These are phyloP conservation scores for Penicillium sp. DNA, from an alignment of 2,329 filamentous ascomycete species.

Conservation along the genomic window DNA sequence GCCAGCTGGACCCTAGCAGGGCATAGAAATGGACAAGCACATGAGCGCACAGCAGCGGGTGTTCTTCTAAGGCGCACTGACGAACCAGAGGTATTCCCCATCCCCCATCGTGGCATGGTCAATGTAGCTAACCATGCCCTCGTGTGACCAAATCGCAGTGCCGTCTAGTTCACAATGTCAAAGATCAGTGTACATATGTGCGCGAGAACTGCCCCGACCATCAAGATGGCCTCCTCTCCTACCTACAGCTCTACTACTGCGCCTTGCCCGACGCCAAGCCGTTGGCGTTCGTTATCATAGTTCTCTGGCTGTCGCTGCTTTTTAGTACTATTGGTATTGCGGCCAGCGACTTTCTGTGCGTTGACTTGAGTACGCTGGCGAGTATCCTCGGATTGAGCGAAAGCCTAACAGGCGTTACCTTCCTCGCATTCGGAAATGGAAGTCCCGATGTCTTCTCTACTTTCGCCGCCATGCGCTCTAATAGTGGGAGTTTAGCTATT, in stretches of 20 bases:
- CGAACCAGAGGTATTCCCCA: conserved; percentile 32
- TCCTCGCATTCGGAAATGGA: conserved; percentile 94
- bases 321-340: conserved; percentile 98
- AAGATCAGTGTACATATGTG: conserved; percentile 86
- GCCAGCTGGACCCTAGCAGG: conserved; percentile 31
- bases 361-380: conserved; percentile 93
- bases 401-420: conserved; percentile 93
- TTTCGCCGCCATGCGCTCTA: conserved; percentile 95
- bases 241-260: conserved; percentile 92
- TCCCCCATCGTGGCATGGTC: conserved; percentile 7
- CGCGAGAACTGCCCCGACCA: conserved; percentile 80
- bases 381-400: conserved; percentile 89
- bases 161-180: conserved; percentile 72
- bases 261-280: conserved; percentile 67
- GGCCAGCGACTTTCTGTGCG: conserved; percentile 96
- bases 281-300: conserved; percentile 75
- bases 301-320: conserved; percentile 81
- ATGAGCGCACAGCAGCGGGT: conserved; percentile 8
- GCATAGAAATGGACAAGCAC: conserved; percentile 10
- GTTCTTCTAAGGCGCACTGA: conserved; percentile 23
- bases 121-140: conserved; percentile 16
- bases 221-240: conserved; percentile 85
- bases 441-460: conserved; percentile 98
- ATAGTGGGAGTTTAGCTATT: conserved; percentile 94
- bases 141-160: conserved; percentile 56